Evolutionary conservation across 2,329 filamentous ascomycete genomes (phyloP), one percentile per base, ranked within the genome.

Genomic region (Mollisiaceae sp.): DNA sequence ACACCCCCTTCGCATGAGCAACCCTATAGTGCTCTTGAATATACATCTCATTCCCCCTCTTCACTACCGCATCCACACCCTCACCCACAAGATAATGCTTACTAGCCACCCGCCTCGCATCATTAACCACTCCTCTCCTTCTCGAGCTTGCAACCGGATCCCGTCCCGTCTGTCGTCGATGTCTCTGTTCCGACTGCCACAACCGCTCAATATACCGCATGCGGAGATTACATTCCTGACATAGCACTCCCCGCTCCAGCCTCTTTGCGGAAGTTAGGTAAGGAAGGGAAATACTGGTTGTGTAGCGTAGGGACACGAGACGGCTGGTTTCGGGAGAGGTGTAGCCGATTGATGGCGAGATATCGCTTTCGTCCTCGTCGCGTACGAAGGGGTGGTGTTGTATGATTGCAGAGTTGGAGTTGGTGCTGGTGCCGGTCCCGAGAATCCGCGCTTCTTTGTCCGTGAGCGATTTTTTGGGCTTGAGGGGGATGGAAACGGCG

Each of bases 331-430:
- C 60, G 5, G 64, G 62, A 8, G 38, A 12, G 8, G 41, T 41
- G 35, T 62, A 66, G 18, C 50, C 39, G 27, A 39, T 20, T 22
- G 22, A 18, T 1, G 58, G 59, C 9, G 47, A 54, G 24, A 68
- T 66, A 27, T 66, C 55, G 35, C 50, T 62, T 41, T 68, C 67
- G 14, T 58, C 39, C 20, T 45, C 8, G 8, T 57, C 52, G 0
- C 18, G 8, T 3, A 59, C 41, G 14, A 66, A 45, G 2, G 67
- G 64, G 56, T 68, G 64, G 38, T 68, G 67, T n/a, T 59, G 56
- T 14, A 61, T 65, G 4, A n/a, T 62, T 9, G 57, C 39, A 8
- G 38, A 35, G 11, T 39, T 24, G n/a, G 41, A 36, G 38, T 56
- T 57, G 1, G 52, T 45, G 36, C 41, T 55, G 4, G 59, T 24